Percentiles rank a stretch among this genome's conserved stretches.
These are phyloP conservation scores for Sporothrix brasiliensis DNA, from an alignment of 2,329 filamentous ascomycete species.

Conservation along the genomic window DNA sequence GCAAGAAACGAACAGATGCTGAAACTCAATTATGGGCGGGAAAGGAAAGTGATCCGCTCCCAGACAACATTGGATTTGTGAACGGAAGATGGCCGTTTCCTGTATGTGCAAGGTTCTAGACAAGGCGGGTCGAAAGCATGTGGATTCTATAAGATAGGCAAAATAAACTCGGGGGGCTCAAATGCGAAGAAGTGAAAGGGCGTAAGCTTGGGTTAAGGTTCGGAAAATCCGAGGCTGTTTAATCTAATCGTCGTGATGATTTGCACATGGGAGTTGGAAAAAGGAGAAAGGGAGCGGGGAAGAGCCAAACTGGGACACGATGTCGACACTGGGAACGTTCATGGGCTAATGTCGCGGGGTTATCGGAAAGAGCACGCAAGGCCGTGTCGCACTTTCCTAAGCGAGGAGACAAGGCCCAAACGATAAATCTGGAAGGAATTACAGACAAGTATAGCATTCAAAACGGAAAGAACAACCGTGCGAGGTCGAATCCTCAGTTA, in stretches of 20 bases:
- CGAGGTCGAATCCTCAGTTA: not conserved
- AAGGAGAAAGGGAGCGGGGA: no score
- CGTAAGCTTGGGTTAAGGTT: not conserved
- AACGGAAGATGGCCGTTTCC: not conserved
- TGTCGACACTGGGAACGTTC: not conserved
- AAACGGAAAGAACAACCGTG: not conserved
- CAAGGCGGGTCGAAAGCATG: not conserved
- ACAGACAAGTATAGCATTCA: not conserved
- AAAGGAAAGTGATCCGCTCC: not conserved
- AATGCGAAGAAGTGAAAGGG: not conserved
- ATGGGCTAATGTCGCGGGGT: not conserved
- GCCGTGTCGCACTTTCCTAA: not conserved
- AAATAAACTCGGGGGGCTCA: not conserved
- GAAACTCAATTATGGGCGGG: not conserved
- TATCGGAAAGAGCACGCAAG: constrained; percentile 24
- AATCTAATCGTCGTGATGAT: constrained; percentile 6
- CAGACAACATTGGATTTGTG: not conserved
- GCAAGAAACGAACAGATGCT: not conserved
- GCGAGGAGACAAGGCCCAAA: not conserved
- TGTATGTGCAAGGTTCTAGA: not conserved
- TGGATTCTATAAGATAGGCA: not conserved
- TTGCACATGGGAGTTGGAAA: not conserved
- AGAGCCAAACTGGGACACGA: no score
- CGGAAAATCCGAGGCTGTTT: not conserved
- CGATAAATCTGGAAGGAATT: not conserved